These are phyloP conservation scores for Cryptococcus maquisensis DNA, from an alignment of 1,284 basidiomycete genomes.

Conservation along the genomic window DNA sequence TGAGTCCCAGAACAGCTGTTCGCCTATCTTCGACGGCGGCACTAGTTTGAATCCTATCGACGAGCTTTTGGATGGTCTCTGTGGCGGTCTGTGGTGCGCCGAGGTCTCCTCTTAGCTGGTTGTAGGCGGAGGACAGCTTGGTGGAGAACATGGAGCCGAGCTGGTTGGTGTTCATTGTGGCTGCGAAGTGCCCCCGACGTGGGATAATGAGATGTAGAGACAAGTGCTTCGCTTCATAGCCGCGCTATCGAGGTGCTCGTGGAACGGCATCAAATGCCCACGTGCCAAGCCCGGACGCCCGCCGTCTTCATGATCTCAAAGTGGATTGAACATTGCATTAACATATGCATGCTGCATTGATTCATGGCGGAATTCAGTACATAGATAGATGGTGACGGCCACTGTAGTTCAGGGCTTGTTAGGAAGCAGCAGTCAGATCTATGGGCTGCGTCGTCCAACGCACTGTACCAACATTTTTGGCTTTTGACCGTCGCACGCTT, in stretches of 20 bases:
- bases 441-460: no score
- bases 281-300: neutral
- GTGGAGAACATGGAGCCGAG: conserved; percentile 41
- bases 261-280: neutral
- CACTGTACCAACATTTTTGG: no score
- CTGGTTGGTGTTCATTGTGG: conserved; percentile 15
- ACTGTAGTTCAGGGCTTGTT: no score
- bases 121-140: conserved; percentile 45
- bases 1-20: conserved; percentile 85
- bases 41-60: conserved; percentile 79
- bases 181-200: no score
- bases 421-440: no score
- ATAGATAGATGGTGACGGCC: no score
- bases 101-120: conserved; percentile 45
- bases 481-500: no score
- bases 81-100: conserved; percentile 65
- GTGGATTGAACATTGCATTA: no score
- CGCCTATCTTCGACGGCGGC: conserved; percentile 83
- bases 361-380: no score
- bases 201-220: neutral
- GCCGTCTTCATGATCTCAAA: no score
- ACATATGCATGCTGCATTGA: neutral
- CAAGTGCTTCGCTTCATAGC: no score
- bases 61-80: conserved; percentile 80
- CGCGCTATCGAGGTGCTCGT: neutral